phyloP scores from a whole-genome alignment of 495 filamentous ascomycete species.

The Hamigera avellanea region DNA sequence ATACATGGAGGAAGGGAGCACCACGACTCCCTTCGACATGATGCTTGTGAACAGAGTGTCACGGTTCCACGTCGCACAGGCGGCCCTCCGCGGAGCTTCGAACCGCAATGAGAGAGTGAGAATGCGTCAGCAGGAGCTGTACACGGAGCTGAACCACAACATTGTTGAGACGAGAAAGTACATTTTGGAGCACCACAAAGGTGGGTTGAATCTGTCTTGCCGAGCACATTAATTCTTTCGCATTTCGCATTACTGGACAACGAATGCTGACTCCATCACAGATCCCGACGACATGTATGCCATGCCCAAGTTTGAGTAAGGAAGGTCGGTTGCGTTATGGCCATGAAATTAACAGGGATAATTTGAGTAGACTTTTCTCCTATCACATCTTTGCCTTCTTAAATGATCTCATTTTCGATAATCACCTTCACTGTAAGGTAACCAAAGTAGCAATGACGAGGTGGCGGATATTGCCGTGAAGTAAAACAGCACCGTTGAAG shows the following conservation, averaged over 20 bases:
- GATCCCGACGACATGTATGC: constrained; percentile 50
- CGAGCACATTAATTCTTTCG: too few species aligned
- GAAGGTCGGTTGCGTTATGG: too few species aligned
- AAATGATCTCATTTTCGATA: too few species aligned
- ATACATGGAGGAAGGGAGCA: constrained; percentile 61
- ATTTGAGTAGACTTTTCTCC: too few species aligned
- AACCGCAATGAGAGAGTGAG: constrained; percentile 40
- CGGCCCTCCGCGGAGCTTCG: constrained; percentile 41
- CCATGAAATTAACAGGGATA: too few species aligned
- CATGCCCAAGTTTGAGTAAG: constrained; percentile 31
- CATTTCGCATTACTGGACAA: too few species aligned
- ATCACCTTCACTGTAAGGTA: too few species aligned
- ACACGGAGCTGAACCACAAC: constrained; percentile 35
- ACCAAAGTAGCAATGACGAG: too few species aligned
- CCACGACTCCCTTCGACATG: constrained; percentile 68
- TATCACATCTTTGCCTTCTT: too few species aligned
- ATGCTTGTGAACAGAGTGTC: constrained; percentile 55
- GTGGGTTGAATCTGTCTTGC: constrained; percentile 12
- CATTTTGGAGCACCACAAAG: constrained; percentile 41
- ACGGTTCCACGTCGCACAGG: constrained; percentile 49
- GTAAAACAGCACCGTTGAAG: too few species aligned
- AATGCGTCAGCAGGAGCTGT: constrained; percentile 31
- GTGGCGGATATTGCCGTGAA: too few species aligned
- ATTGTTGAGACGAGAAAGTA: constrained; percentile 43
- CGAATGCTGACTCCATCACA: constrained; percentile 3